Conservation (phyloP, 78 protist species). For the Ministeria vibrans region DNA sequence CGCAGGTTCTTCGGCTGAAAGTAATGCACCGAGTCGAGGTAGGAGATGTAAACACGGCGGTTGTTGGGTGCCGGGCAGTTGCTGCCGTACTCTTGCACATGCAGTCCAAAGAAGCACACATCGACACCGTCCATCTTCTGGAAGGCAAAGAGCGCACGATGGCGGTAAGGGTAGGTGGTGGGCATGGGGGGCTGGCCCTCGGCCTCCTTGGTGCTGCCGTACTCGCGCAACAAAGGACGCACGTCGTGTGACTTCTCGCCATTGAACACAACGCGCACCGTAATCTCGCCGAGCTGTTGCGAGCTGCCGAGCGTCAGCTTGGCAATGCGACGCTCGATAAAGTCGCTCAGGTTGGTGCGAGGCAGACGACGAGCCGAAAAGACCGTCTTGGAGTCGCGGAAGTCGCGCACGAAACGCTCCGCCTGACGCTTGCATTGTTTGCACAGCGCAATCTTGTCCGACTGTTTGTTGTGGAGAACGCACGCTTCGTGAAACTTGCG, state of each 20-base stretch:
- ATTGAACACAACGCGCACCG: neutral
- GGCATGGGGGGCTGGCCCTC: slow-evolving; percentile 19
- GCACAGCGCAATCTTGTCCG: too few relatives aligned
- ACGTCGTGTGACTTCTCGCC: neutral
- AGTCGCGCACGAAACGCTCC: too few relatives aligned
- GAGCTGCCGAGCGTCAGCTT: neutral
- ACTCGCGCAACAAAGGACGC: neutral
- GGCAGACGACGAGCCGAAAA: neutral
- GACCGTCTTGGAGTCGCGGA: too few relatives aligned
- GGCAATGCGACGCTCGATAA: neutral
- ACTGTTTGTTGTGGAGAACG: neutral
- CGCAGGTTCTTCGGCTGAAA: slow-evolving; percentile 28
- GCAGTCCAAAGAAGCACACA: slow-evolving; percentile 26
- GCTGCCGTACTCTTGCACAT: slow-evolving; percentile 42
- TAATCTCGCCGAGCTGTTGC: neutral
- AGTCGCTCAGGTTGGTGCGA: neutral
- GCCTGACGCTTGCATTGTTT: too few relatives aligned
- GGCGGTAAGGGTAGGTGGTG: slow-evolving; percentile 16
- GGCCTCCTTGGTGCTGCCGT: neutral
- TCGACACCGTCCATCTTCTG: slow-evolving; percentile 31
- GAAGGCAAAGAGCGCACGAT: slow-evolving; percentile 36
- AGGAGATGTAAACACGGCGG: slow-evolving; percentile 39
- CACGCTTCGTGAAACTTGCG: neutral
- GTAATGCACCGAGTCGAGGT: slow-evolving; percentile 28
- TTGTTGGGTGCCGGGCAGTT: slow-evolving; percentile 38